Evolutionary conservation across 129 eudicot species (phyloP).

Genomic region (Pseudognaphalium luteoalbum): DNA sequence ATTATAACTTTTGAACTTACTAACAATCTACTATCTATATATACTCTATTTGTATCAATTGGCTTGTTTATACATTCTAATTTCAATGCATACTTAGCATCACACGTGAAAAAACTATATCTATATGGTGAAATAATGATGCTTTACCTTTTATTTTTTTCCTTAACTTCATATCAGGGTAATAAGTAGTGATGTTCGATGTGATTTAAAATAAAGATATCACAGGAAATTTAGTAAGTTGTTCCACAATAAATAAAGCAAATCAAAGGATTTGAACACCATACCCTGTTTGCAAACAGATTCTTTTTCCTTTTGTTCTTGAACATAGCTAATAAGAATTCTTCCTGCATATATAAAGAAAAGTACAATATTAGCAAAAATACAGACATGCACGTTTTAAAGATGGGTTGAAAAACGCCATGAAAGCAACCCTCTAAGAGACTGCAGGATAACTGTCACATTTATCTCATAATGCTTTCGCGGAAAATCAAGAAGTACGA

Average conservation of each 20-base stretch:
- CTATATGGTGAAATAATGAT: too few relatives aligned
- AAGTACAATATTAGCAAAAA: conserved; percentile 1
- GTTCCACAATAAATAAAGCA: background rate
- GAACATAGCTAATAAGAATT: conserved; percentile 86
- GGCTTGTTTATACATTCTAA: too few relatives aligned
- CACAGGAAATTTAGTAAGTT: conserved; percentile 7
- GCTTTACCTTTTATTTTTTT: too few relatives aligned
- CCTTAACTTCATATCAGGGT: too few relatives aligned
- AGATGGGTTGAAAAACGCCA: background rate
- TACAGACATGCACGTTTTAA: background rate
- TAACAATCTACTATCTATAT: too few relatives aligned
- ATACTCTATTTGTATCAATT: too few relatives aligned
- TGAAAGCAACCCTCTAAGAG: conserved; percentile 1
- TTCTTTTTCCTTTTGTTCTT: conserved; percentile 80
- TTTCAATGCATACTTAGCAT: too few relatives aligned
- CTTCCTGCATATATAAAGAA: conserved; percentile 60
- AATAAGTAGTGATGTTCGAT: too few relatives aligned
- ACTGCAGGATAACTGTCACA: background rate
- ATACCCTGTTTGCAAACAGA: conserved; percentile 91
- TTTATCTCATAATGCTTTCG: background rate
- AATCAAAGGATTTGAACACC: conserved; percentile 27
- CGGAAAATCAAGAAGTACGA: background rate
- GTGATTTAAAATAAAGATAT: background rate
- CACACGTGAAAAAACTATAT: too few relatives aligned
- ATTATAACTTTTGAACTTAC: too few relatives aligned